Evolutionary conservation across 176 grass and related monocot species (phyloP), one percentile per base, ranked within the genome.

Genomic region (Hordeum marinum): DNA sequence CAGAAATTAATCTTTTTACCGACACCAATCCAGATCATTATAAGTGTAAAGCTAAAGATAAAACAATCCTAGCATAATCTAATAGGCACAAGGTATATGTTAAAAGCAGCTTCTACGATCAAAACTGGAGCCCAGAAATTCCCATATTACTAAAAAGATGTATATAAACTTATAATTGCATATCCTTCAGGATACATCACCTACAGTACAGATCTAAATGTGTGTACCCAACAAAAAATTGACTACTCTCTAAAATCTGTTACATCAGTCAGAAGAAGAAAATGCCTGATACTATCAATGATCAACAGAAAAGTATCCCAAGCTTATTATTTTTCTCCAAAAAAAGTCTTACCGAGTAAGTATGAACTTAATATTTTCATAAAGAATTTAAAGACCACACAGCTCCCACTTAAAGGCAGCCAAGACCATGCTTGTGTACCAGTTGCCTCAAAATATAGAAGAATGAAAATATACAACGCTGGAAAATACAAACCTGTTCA

Each of bases 401-500:
- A 69, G 41, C 15, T 31, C 40, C 8, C 63, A 48, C 41, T 78
- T 29, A 43, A 26, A 59, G 42, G 48, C 7, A 46, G 29, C 26
- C 60, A 18, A 25, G 20, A 41, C n/a, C 23, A 15, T 27, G 8
- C 42, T 42, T 76, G n/a, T 14, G 20, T 40, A 72, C 29, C 18
- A 10, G 52, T 23, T 61, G 15, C 37, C 37, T 71, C 2, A 25
- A 57, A 26, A 40, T 42, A 63, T 76, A 42, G 20, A 82, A 73
- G 70, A 45, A 32, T 4, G 36, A 54, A 82, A 90, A 57, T 34
- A 54, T 42, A 78, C 52, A 70, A 46, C 6, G 27, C 7, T 36
- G 14, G 41, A 77, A 88, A 83, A 37, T 43, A 67, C 57, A 66
- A 82, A 98, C 96, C 91, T 98, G 89, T 90, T 92, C 77, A 46